Conservation (phyloP, 495 filamentous ascomycete genomes). For the Pseudoneurospora amorphoporcata region DNA sequence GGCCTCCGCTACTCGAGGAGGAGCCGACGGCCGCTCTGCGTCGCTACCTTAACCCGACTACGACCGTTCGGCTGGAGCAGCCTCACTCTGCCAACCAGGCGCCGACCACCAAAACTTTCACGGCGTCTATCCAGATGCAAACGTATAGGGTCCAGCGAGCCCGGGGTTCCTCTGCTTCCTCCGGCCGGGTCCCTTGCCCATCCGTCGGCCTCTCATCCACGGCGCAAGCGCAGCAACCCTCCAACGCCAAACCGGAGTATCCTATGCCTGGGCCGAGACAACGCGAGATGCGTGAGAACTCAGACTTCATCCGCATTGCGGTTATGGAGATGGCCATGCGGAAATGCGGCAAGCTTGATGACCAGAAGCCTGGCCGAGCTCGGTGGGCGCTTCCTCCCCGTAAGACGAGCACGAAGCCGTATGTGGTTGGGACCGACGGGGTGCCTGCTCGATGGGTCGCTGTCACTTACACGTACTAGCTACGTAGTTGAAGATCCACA, state of each 20-base stretch:
- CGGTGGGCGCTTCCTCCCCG: constrained; percentile 82
- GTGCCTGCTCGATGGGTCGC: constrained; percentile 43
- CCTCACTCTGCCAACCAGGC: constrained; percentile 20
- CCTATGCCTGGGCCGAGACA: constrained; percentile 51
- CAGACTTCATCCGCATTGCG: constrained; percentile 85
- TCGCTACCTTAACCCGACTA: constrained; percentile 83
- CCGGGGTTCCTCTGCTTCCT: constrained; percentile 28
- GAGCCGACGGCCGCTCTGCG: constrained; percentile 78
- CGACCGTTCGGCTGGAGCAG: constrained; percentile 55
- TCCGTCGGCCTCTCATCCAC: constrained; percentile 30
- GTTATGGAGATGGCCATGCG: constrained; percentile 98
- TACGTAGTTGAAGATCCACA: not conserved
- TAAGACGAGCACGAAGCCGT: constrained; percentile 43
- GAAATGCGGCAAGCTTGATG: constrained; percentile 77
- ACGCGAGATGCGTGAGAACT: constrained; percentile 85
- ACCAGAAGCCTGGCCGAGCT: constrained; percentile 71
- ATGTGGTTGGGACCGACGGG: constrained; percentile 40
- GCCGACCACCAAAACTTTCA: constrained; percentile 34
- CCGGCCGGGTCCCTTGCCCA: constrained; percentile 20
- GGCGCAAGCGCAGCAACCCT: constrained; percentile 21
- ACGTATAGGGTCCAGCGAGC: constrained; percentile 55
- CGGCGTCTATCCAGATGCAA: constrained; percentile 79
- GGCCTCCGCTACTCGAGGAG: constrained; percentile 64
- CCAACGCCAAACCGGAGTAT: constrained; percentile 24
- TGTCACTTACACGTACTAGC: constrained; percentile 7